phyloP scores from a whole-genome alignment of 108 stramenopile genomes.

The Cyclotella sp. region DNA sequence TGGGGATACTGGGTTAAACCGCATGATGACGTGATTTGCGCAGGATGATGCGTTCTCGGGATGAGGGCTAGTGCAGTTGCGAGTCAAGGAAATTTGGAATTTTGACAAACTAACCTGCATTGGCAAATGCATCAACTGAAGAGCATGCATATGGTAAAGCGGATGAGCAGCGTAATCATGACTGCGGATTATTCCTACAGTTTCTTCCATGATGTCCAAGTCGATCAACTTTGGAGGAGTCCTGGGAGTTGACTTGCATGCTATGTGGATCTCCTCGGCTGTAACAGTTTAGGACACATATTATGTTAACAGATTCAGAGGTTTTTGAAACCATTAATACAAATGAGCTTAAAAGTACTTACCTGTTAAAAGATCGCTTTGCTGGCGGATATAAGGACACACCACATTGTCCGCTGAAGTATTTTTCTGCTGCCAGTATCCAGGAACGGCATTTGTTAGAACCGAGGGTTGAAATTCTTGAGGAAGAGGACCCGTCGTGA shows the following conservation, averaged over 20 bases:
- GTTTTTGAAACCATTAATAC: neutral
- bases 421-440: neutral
- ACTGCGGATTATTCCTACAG: neutral
- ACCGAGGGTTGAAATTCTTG: neutral
- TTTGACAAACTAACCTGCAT: neutral
- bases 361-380: neutral
- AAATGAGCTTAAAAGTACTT: neutral
- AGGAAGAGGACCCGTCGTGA: neutral
- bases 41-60: too few relatives aligned
- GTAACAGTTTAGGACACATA: neutral
- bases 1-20: neutral
- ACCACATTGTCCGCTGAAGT: neutral
- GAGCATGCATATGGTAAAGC: neutral
- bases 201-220: conserved; percentile 1
- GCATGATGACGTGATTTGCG: too few relatives aligned
- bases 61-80: too few relatives aligned
- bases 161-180: neutral
- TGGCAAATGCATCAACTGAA: conserved; percentile 1
- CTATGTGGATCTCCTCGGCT: neutral
- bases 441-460: neutral
- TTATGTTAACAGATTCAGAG: neutral
- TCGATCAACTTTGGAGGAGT: neutral
- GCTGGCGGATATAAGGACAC: neutral
- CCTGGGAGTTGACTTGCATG: conserved; percentile 1
- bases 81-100: too few relatives aligned